Evolutionary conservation across 2,329 filamentous ascomycete species (phyloP).

Genomic region (Colletotrichum siamense): DNA sequence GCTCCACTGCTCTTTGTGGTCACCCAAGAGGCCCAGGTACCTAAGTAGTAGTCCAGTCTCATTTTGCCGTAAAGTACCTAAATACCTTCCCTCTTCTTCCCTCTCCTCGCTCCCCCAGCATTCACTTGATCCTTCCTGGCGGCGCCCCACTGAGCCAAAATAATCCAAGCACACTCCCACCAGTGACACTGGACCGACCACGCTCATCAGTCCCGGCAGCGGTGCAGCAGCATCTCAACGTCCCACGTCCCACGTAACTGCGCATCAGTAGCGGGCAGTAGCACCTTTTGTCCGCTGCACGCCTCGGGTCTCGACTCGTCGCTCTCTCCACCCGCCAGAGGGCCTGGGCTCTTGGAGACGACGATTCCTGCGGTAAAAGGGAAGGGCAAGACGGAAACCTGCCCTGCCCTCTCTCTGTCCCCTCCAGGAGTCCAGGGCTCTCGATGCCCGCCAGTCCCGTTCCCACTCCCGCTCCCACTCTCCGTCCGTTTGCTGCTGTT

Average conservation of each 20-base stretch:
- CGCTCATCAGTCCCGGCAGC: background rate
- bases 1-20: background rate
- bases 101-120: background rate
- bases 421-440: too few species aligned
- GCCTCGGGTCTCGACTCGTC: constrained; percentile 11
- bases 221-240: background rate
- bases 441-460: background rate
- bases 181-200: background rate
- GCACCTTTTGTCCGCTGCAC: constrained; percentile 4
- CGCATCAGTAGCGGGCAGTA: constrained; percentile 16
- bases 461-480: constrained; percentile 13
- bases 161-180: background rate
- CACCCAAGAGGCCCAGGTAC: too few species aligned
- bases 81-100: background rate
- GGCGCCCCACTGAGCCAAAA: constrained; percentile 14
- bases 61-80: background rate
- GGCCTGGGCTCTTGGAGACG: background rate
- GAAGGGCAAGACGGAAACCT: background rate
- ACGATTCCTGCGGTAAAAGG: background rate
- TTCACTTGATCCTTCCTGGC: constrained; percentile 1
- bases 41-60: background rate
- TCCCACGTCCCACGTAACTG: constrained; percentile 18
- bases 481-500: background rate
- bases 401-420: background rate
- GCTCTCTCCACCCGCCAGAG: constrained; percentile 3